These are phyloP conservation scores for Carex parvula DNA, from an alignment of 176 grass and related monocot species.

Conservation along the genomic window DNA sequence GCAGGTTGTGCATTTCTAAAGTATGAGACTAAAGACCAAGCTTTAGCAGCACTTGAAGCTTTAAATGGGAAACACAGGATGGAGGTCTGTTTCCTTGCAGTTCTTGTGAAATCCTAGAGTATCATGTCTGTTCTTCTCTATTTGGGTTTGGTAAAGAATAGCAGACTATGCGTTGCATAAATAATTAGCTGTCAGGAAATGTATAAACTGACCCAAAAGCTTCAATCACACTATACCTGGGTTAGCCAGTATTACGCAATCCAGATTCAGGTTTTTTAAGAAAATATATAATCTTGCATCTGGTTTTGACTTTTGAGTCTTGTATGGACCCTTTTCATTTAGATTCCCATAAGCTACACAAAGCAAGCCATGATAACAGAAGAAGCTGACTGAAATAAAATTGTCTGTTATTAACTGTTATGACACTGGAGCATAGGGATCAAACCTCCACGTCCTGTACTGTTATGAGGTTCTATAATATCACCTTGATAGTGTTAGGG, in stretches of 20 bases:
- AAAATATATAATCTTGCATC: not conserved
- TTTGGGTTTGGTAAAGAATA: not conserved
- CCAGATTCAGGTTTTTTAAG: not conserved
- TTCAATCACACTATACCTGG: not conserved
- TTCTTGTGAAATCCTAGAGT: not conserved
- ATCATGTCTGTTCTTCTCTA: not conserved
- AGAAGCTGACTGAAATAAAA: slow-evolving; percentile 3
- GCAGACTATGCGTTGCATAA: not conserved
- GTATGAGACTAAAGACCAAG: slow-evolving; percentile 95
- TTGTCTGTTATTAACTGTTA: not conserved
- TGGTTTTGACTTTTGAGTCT: not conserved
- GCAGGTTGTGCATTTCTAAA: slow-evolving; percentile 96
- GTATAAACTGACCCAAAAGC: not conserved
- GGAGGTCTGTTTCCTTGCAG: slow-evolving; percentile 35
- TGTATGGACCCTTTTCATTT: not conserved
- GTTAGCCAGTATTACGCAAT: not conserved
- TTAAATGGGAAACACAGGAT: slow-evolving; percentile 58
- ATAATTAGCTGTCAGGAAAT: not conserved
- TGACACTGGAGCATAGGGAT: not conserved
- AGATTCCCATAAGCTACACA: not conserved
- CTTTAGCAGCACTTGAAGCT: slow-evolving; percentile 81
- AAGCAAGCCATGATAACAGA: not conserved
- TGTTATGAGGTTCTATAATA: not conserved
- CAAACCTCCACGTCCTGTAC: not conserved
- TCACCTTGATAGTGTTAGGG: not conserved